These are phyloP conservation scores for Trichopus zeylanicus DNA, from an alignment of 116 monocot species.

Conservation along the genomic window DNA sequence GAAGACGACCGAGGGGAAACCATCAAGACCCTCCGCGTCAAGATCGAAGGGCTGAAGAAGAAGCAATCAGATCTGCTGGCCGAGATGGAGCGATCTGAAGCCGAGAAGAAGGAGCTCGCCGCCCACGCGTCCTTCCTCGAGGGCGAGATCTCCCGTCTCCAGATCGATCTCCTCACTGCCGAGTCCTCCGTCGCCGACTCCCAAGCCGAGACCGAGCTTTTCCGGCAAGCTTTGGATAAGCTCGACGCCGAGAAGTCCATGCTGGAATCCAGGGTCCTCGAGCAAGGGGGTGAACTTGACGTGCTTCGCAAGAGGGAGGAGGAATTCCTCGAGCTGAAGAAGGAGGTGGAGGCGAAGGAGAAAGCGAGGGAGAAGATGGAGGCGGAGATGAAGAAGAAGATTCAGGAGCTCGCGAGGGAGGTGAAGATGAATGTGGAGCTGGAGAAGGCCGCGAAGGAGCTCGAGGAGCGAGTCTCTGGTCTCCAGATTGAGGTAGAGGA, in stretches of 20 bases:
- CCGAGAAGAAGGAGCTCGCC: conserved; percentile 10
- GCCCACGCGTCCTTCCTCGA: conserved; percentile 21
- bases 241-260: conserved; percentile 10
- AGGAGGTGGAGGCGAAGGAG: conserved; percentile 2
- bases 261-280: conserved; percentile 3
- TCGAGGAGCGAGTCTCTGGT: conserved; percentile 10
- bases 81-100: conserved; percentile 8
- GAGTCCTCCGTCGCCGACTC: conserved; percentile 17
- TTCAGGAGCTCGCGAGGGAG: neutral
- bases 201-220: conserved; percentile 4
- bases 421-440: conserved; percentile 2
- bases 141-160: conserved; percentile 23
- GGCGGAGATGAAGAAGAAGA: neutral
- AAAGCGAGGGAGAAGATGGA: neutral
- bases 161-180: conserved; percentile 27
- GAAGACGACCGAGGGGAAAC: no score
- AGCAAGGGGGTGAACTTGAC: neutral
- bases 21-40: neutral
- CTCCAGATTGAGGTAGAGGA: neutral
- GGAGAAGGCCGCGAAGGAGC: conserved; percentile 2
- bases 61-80: neutral
- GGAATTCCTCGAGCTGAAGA: neutral
- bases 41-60: neutral
- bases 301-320: neutral
- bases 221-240: neutral